Percentiles rank a stretch among this genome's conserved stretches.
Conservation (phyloP, 495 filamentous ascomycete genomes). For the Tuber melanosporum region DNA sequence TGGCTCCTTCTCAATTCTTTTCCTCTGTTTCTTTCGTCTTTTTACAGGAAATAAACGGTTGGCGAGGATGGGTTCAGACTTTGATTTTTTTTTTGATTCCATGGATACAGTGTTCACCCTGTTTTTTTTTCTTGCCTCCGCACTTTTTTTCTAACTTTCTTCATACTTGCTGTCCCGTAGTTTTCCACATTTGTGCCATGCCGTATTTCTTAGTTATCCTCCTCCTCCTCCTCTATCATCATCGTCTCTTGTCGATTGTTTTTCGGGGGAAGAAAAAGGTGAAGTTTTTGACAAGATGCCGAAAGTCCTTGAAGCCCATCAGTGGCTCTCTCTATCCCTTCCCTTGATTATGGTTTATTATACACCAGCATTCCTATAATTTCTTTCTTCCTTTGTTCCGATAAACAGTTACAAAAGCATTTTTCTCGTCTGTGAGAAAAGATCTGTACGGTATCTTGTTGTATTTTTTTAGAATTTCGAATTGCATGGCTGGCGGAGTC, state of each 20-base stretch:
- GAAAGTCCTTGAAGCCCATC: neutral
- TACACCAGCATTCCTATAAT: neutral
- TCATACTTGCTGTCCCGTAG: neutral
- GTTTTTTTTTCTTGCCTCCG: neutral
- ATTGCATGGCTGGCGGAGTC: neutral
- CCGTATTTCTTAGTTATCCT: neutral
- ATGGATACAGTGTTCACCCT: constrained; percentile 4
- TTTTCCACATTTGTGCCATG: neutral
- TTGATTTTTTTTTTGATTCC: neutral
- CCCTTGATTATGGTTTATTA: neutral
- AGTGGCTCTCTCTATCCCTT: neutral
- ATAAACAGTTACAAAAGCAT: constrained; percentile 1
- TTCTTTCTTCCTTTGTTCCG: neutral
- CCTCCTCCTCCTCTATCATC: neutral
- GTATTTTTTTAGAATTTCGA: constrained; percentile 5
- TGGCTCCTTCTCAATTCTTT: neutral
- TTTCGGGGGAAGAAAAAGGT: neutral
- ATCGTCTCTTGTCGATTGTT: neutral
- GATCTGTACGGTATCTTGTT: neutral
- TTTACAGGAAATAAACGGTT: constrained; percentile 5
- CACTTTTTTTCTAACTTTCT: neutral
- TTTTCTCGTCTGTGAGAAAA: neutral
- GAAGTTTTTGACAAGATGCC: neutral
- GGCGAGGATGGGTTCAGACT: constrained; percentile 1
- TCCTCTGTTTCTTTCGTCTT: constrained; percentile 4